phyloP scores from a whole-genome alignment of 805 yeast genomes.

The Monosporozyma siamensis region DNA sequence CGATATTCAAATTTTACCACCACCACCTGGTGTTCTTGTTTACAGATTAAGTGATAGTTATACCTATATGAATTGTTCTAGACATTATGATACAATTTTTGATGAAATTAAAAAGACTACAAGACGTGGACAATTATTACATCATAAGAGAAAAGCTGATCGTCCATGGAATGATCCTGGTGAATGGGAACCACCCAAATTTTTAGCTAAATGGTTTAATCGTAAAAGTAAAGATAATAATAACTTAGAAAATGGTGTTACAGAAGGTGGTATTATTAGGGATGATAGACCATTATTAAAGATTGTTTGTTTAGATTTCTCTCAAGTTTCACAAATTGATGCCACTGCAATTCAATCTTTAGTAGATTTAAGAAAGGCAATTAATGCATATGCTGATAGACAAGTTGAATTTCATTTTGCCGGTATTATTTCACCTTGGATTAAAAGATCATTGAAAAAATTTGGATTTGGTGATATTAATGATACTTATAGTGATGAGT shows the following conservation, averaged over 20 bases:
- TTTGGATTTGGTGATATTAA: conserved; percentile 67
- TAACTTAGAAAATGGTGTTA: background rate
- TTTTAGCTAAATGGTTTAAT: conserved; percentile 12
- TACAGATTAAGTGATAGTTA: conserved; percentile 76
- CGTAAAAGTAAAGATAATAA: too few relatives aligned
- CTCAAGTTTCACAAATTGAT: conserved; percentile 67
- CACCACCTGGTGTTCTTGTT: conserved; percentile 87
- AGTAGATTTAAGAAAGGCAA: conserved; percentile 63
- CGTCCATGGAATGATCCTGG: conserved; percentile 93
- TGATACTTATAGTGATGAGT: conserved; percentile 30
- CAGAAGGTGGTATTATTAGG: conserved; percentile 26
- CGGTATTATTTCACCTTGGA: conserved; percentile 81
- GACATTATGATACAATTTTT: conserved; percentile 57
- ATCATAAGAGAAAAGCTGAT: conserved; percentile 34
- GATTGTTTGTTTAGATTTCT: conserved; percentile 72
- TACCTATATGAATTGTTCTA: conserved; percentile 71
- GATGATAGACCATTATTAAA: conserved; percentile 60
- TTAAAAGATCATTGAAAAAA: conserved; percentile 61
- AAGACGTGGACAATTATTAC: conserved; percentile 44
- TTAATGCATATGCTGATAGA: conserved; percentile 65
- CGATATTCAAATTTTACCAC: conserved; percentile 51
- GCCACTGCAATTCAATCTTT: conserved; percentile 72
- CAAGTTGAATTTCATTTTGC: conserved; percentile 86
- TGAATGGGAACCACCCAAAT: conserved; percentile 34
- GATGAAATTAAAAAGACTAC: conserved; percentile 58